A percentile compares a stretch with the other conserved stretches of the same genome.
Evolutionary conservation across 2,329 filamentous ascomycete genomes (phyloP).

Genomic region (Epichloe bromicola): DNA sequence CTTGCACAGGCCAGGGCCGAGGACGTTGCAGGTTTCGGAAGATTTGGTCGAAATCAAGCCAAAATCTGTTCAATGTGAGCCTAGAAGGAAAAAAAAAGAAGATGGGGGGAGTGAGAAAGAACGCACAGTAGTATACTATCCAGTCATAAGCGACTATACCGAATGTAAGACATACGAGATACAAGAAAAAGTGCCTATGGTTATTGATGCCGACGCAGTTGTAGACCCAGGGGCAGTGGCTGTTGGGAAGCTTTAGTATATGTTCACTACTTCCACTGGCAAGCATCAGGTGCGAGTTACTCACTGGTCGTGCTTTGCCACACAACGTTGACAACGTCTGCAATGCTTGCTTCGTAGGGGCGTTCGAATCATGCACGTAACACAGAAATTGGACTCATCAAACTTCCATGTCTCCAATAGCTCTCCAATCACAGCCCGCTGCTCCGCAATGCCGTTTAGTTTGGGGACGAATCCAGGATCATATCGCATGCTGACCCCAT

Average conservation of each 20-base stretch:
- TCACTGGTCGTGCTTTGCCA: slow-evolving; percentile 94
- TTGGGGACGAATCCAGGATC: slow-evolving; percentile 93
- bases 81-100: not conserved
- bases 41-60: slow-evolving; percentile 39
- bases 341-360: slow-evolving; percentile 95
- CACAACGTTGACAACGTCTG: slow-evolving; percentile 77
- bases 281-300: slow-evolving; percentile 16
- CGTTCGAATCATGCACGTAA: slow-evolving; percentile 85
- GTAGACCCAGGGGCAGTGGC: slow-evolving; percentile 95
- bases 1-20: slow-evolving; percentile 63
- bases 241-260: slow-evolving; percentile 20
- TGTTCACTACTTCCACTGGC: not conserved
- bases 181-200: slow-evolving; percentile 88
- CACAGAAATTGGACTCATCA: slow-evolving; percentile 88
- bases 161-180: slow-evolving; percentile 64
- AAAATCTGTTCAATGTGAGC: slow-evolving; percentile 39
- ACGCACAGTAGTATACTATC: slow-evolving; percentile 59
- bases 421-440: slow-evolving; percentile 80
- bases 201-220: slow-evolving; percentile 96
- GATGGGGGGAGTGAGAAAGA: not conserved
- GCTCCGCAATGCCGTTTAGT: slow-evolving; percentile 74
- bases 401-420: slow-evolving; percentile 77
- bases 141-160: slow-evolving; percentile 63
- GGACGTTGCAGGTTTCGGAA: slow-evolving; percentile 53
- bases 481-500: slow-evolving; percentile 68